These are phyloP conservation scores for Podospora pseudocomata DNA, from an alignment of 495 filamentous ascomycete species.

Conservation along the genomic window DNA sequence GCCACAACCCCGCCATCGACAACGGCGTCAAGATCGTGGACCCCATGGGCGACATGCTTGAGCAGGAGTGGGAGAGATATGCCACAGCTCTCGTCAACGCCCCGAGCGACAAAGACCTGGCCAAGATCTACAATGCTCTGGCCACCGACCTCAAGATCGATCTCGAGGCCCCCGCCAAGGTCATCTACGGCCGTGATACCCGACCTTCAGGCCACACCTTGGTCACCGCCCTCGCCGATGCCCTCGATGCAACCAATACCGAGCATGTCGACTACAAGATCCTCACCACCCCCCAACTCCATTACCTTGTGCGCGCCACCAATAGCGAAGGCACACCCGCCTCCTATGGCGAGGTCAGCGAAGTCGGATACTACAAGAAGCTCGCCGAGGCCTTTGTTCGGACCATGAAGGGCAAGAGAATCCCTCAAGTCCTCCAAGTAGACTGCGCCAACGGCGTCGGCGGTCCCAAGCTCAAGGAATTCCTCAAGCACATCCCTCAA, in stretches of 20 bases:
- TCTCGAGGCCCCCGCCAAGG: conserved; percentile 62
- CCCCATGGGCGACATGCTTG: conserved; percentile 96
- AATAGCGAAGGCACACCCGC: conserved; percentile 82
- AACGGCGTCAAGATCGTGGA: conserved; percentile 99
- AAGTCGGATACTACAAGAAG: conserved; percentile 94
- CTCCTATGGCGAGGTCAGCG: conserved; percentile 81
- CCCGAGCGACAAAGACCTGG: conserved; percentile 64
- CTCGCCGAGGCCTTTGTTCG: conserved; percentile 72
- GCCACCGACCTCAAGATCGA: conserved; percentile 71
- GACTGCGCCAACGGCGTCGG: conserved; percentile 98
- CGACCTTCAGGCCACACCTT: conserved; percentile 84
- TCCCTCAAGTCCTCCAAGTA: conserved; percentile 69
- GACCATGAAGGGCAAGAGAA: conserved; percentile 70
- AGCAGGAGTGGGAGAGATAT: conserved; percentile 87
- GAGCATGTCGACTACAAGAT: conserved; percentile 77
- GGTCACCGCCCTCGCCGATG: conserved; percentile 69
- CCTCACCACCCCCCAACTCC: conserved; percentile 91
- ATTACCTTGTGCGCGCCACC: conserved; percentile 91
- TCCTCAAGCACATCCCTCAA: conserved; percentile 76
- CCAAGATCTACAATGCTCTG: conserved; percentile 69
- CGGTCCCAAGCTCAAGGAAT: conserved; percentile 81
- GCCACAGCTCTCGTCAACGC: conserved; percentile 87
- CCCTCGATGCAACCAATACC: conserved; percentile 68
- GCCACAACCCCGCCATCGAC: conserved; percentile 94
- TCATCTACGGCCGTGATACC: conserved; percentile 90